Evolutionary conservation across 176 grass and related monocot genomes (phyloP), one percentile per base, ranked within the genome.

Genomic region (Musa schizocarpa): DNA sequence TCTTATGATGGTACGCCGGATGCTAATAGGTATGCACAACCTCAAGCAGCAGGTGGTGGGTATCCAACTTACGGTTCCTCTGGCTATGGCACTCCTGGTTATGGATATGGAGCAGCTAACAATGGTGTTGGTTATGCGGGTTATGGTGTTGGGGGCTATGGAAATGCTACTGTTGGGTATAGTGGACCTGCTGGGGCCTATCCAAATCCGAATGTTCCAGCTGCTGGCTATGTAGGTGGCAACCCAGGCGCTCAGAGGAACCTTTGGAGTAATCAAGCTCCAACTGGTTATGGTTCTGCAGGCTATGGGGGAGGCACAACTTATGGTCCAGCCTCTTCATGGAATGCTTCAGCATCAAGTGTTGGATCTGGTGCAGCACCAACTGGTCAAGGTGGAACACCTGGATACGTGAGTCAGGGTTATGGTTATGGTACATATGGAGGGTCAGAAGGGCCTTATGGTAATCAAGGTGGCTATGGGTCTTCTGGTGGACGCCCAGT

Each of bases 391-490:
- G 82, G 86, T 78, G 88, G 78, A 59, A 69, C 78, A 63, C 72
- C 76, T 19, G 89, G 85, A 55, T 96, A 96, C 83, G 90, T 82
- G 24, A 77, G 73, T 80, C 90, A 91, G 79, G 96, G 91, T 8
- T 99, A 95, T 43, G 91, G 88, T 5, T 95, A 99, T 86, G 79
- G 90, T 88, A 85, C 84, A 53, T 99, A 95, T 74, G 91, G 91
- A 69, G 78, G 85, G 12, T 6, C 78, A 10, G 96, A 99, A 71
- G 88, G 78, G 2, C 79, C 86, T 13, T 91, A 92, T 66, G 96
- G 83, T 77, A 93, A 75, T 79, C 90, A 85, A 79, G 90, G 87
- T 77, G 87, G 82, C 61, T 93, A 89, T 48, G 80, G 90, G 10
- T 72, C 84, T 68, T 82, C 79, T 85, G 87, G 84, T 24, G 82